phyloP scores from a whole-genome alignment of 805 yeast species.

The Monosporozyma yasuniensis region DNA sequence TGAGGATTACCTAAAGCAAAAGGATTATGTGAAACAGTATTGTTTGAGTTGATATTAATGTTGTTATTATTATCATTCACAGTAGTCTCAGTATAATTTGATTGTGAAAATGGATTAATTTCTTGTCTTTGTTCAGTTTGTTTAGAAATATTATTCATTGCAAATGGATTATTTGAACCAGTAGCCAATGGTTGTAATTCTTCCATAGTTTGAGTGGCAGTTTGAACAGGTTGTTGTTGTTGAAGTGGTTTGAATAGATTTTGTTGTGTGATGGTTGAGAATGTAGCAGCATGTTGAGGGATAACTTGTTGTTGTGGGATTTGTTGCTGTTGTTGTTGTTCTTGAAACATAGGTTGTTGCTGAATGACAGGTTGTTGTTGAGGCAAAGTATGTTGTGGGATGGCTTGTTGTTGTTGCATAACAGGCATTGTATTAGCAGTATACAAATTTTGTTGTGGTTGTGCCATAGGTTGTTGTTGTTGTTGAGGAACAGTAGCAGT shows the following conservation, averaged over 20 bases:
- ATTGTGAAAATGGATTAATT: slow-evolving; percentile 3
- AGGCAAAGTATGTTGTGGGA: not conserved
- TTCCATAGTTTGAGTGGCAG: slow-evolving; percentile 5
- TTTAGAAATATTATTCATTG: slow-evolving; percentile 20
- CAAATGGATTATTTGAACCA: slow-evolving; percentile 32
- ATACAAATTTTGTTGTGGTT: slow-evolving; percentile 13
- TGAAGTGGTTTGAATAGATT: not conserved
- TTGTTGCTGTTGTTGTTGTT: slow-evolving; percentile 1
- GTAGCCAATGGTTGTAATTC: slow-evolving; percentile 16
- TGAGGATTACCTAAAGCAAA: not conserved
- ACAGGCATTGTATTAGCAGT: slow-evolving; percentile 1
- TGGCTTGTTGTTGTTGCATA: slow-evolving; percentile 1
- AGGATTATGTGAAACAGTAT: slow-evolving; percentile 1
- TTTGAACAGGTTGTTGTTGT: not conserved
- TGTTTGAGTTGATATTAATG: not conserved
- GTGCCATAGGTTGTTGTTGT: slow-evolving; percentile 16
- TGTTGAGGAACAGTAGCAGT: slow-evolving; percentile 12
- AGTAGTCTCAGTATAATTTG: not conserved
- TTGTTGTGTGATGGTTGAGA: not conserved
- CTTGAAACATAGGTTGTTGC: slow-evolving; percentile 8
- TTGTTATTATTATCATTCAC: not conserved
- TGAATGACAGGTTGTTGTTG: slow-evolving; percentile 7
- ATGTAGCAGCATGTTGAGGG: not conserved
- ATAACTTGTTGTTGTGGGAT: not conserved
- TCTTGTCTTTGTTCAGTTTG: not conserved